Evolutionary conservation across 441 rosid genomes (phyloP), one percentile per base, ranked within the genome.

Genomic region (Populus tomentosa): DNA sequence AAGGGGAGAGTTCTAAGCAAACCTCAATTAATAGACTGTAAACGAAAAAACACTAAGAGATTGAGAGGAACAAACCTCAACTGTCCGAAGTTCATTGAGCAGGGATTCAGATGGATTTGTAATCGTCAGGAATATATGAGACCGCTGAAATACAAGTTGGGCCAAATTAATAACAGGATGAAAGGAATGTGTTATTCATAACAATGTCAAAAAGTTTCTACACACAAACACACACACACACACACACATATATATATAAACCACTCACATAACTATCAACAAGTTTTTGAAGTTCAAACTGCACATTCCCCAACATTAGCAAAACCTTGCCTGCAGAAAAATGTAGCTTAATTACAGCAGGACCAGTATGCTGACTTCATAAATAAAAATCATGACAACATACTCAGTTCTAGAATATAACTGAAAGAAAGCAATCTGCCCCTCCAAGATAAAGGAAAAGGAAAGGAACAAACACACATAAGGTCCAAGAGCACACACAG

Each of bases 81-180:
- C 98, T 28, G 91, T 91, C 76, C 98, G 93, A 28, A 97, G 98
- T 76, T 97, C 98, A 80, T 84, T 91, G 72, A 97, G 92, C 85
- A 94, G 92, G 38, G 97, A 93, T 82, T 97, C 99, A 7, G 98
- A 89, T 20, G 99, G 98, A 69, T 89, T 78, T 71, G 98, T 93
- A 80, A 97, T 92, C 16, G 99, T 97, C 80, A 84, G 70, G 77
- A 89, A 75, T 84, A 97, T 80, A 87, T 94, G 90, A 67, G 91
- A 85, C 14, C 99, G 97, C 99, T 97, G 93, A 77, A 83, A 77
- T 83, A 84, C 24, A 78, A 38, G 67, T 21, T 77, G 65, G 6
- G 24, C 53, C 14, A 76, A 71, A 71, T 80, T 66, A 83, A 64
- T 71, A 68, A 53, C 35, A 56, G 16, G 36, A 32, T 71, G 75